A percentile compares a stretch with the other conserved stretches of the same genome.
Evolutionary conservation across 805 yeast species (phyloP).

Genomic region (Myxozyma geophila): DNA sequence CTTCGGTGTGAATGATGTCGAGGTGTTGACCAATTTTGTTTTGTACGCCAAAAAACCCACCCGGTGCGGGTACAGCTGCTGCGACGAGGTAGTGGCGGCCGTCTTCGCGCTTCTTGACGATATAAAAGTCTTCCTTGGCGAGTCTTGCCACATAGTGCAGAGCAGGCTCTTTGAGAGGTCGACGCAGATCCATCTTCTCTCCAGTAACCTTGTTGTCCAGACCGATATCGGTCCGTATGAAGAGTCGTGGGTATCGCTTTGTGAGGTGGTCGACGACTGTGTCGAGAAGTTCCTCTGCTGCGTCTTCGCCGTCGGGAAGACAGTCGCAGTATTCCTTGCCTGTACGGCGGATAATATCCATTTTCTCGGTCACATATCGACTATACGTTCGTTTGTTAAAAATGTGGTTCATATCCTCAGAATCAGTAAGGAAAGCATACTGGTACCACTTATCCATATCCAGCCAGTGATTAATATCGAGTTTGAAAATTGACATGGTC

Average conservation of each 20-base stretch:
- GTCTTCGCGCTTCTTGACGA: slow-evolving; percentile 60
- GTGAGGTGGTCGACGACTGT: slow-evolving; percentile 63
- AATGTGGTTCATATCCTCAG: not conserved
- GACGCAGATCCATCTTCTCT: slow-evolving; percentile 63
- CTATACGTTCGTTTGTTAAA: slow-evolving; percentile 38
- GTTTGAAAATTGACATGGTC: slow-evolving; percentile 72
- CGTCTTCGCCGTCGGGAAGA: slow-evolving; percentile 65
- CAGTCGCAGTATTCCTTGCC: slow-evolving; percentile 68
- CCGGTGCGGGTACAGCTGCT: slow-evolving; percentile 80
- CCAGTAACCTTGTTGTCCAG: slow-evolving; percentile 64
- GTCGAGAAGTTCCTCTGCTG: slow-evolving; percentile 64
- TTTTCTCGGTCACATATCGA: slow-evolving; percentile 67
- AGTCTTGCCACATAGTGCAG: slow-evolving; percentile 63
- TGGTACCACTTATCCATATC: slow-evolving; percentile 76
- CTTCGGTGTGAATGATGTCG: slow-evolving; percentile 68
- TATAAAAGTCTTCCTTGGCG: slow-evolving; percentile 77
- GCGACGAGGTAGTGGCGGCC: slow-evolving; percentile 68
- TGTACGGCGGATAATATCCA: slow-evolving; percentile 59
- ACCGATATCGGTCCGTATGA: slow-evolving; percentile 57
- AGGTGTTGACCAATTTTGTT: slow-evolving; percentile 63
- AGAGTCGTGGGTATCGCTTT: slow-evolving; percentile 65
- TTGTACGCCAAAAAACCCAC: slow-evolving; percentile 70
- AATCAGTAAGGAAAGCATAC: slow-evolving; percentile 3
- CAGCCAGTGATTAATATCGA: slow-evolving; percentile 76
- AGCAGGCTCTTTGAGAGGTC: slow-evolving; percentile 67